Evolutionary conservation across 306 rosid genomes (phyloP).

Genomic region (Vicia faba): DNA sequence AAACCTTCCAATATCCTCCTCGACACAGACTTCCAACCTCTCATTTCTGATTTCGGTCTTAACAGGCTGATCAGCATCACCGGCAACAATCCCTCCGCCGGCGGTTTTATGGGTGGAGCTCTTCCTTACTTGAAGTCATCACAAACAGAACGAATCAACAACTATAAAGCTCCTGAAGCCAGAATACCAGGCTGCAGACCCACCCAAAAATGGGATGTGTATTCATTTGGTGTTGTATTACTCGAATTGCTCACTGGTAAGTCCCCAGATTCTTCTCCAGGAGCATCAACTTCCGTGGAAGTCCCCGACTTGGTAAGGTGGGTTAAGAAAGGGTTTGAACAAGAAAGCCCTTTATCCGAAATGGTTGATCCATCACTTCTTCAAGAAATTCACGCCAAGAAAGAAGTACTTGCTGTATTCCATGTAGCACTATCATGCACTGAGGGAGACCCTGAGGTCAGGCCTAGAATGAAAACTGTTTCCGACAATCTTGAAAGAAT

Average conservation of each 20-base stretch:
- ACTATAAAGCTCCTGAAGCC: constrained; percentile 86
- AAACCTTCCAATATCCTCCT: constrained; percentile 94
- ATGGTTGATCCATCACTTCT: constrained; percentile 85
- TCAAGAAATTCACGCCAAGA: constrained; percentile 89
- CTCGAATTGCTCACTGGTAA: constrained; percentile 91
- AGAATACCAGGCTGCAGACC: constrained; percentile 67
- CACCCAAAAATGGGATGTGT: constrained; percentile 90
- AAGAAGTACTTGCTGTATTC: constrained; percentile 85
- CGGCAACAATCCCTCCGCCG: constrained; percentile 86
- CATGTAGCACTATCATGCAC: constrained; percentile 88
- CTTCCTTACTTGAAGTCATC: constrained; percentile 73
- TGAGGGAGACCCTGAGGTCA: constrained; percentile 79
- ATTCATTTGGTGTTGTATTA: constrained; percentile 84
- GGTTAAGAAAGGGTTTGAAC: constrained; percentile 92
- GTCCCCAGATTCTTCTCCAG: constrained; percentile 87
- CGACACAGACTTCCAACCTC: constrained; percentile 74
- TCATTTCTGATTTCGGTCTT: constrained; percentile 88
- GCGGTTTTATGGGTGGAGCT: constrained; percentile 93
- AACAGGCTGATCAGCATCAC: constrained; percentile 78
- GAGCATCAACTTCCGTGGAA: constrained; percentile 82
- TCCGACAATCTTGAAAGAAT: constrained; percentile 87
- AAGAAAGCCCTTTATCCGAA: constrained; percentile 83
- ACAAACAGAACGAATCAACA: constrained; percentile 71
- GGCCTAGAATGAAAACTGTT: constrained; percentile 90
- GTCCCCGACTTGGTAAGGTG: constrained; percentile 83